Evolutionary conservation across 73 alveolate genomes (phyloP).

Genomic region (Blepharisma japonicum): DNA sequence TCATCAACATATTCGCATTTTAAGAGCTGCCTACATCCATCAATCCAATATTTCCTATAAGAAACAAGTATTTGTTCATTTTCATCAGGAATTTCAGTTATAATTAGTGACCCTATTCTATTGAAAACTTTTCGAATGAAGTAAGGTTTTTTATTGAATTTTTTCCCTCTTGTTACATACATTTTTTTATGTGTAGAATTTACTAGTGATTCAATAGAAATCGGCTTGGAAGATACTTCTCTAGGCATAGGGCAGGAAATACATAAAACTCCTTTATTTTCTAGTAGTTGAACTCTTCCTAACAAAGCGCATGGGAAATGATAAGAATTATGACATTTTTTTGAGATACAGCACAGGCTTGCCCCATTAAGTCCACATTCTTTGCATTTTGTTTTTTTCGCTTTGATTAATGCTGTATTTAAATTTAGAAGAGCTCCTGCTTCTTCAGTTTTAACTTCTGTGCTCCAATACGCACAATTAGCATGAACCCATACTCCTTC

Average conservation of each 20-base stretch:
- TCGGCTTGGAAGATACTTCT: neutral
- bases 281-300: slow-evolving; percentile 44
- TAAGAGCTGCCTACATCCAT: neutral
- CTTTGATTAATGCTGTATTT: slow-evolving; percentile 52
- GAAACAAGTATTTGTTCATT: neutral
- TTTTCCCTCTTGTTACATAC: neutral
- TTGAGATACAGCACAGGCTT: slow-evolving; percentile 63
- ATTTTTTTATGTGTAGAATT: neutral
- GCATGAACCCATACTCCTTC: slow-evolving; percentile 76
- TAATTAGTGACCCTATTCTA: slow-evolving; percentile 12
- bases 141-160: neutral
- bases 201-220: neutral
- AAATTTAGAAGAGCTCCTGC: slow-evolving; percentile 67
- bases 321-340: slow-evolving; percentile 72
- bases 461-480: slow-evolving; percentile 84
- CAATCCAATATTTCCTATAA: neutral
- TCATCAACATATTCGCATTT: neutral
- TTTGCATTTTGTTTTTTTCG: slow-evolving; percentile 56
- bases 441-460: slow-evolving; percentile 64
- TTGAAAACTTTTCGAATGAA: neutral
- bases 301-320: slow-evolving; percentile 87
- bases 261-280: slow-evolving; percentile 9
- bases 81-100: neutral
- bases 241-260: neutral
- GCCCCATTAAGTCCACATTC: slow-evolving; percentile 79